Conservation (phyloP, 2,329 filamentous ascomycete genomes). For the Epichloe sp. region DNA sequence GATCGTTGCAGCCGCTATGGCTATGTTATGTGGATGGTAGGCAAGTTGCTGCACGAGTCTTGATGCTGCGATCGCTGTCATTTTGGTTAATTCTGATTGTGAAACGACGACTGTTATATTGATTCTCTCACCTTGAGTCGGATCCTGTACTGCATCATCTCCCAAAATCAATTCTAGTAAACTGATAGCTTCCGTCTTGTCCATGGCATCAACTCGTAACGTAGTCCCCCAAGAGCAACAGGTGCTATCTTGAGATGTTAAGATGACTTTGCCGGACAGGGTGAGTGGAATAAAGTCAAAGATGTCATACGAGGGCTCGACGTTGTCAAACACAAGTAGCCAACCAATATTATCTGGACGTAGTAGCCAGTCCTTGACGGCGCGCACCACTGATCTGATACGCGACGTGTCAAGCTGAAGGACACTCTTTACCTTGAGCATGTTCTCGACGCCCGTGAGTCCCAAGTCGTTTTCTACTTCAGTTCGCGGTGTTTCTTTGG, state of each 20-base stretch:
- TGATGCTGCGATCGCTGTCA: slow-evolving; percentile 9
- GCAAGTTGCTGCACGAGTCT: slow-evolving; percentile 9
- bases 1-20: slow-evolving; percentile 12
- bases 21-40: slow-evolving; percentile 11
- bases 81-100: not conserved
- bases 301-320: slow-evolving; percentile 13
- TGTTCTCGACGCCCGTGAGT: slow-evolving; percentile 12
- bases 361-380: slow-evolving; percentile 16
- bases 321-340: slow-evolving; percentile 14
- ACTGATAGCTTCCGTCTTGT: slow-evolving; percentile 9
- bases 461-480: slow-evolving; percentile 14
- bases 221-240: slow-evolving; percentile 13
- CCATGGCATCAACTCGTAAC: slow-evolving; percentile 11
- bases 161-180: slow-evolving; percentile 8
- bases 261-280: slow-evolving; percentile 12
- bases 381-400: slow-evolving; percentile 13
- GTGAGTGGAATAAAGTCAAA: slow-evolving; percentile 15
- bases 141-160: not conserved
- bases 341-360: slow-evolving; percentile 13
- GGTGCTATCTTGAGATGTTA: slow-evolving; percentile 12
- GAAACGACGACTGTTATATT: not conserved
- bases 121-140: slow-evolving; percentile 7
- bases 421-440: slow-evolving; percentile 13
- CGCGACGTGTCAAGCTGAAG: slow-evolving; percentile 11
- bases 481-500: slow-evolving; percentile 6